Evolutionary conservation across 345 rosid genomes (phyloP).

Genomic region (Heritiera fomes): DNA sequence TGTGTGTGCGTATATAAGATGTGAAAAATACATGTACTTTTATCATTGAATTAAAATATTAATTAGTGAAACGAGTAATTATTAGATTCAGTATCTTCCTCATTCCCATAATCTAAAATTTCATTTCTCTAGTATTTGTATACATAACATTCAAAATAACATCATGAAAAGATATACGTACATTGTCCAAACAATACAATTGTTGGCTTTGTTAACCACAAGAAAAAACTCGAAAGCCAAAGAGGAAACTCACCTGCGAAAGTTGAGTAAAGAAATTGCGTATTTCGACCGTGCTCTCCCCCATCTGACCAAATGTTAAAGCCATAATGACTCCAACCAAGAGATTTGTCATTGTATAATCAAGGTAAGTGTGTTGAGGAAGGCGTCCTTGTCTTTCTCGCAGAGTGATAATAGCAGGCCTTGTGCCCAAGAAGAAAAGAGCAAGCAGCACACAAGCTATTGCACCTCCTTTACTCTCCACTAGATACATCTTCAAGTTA

Average conservation of each 20-base stretch:
- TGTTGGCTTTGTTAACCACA: background rate
- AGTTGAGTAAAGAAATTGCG: constrained; percentile 77
- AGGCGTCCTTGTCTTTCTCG: constrained; percentile 84
- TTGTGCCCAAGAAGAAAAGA: constrained; percentile 72
- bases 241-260: constrained; percentile 45
- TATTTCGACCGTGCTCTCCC: constrained; percentile 33
- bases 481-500: constrained; percentile 47
- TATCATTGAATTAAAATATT: too few relatives aligned
- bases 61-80: too few relatives aligned
- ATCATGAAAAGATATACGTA: background rate
- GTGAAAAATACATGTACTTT: too few relatives aligned
- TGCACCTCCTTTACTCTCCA: constrained; percentile 88
- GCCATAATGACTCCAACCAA: constrained; percentile 77
- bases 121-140: background rate
- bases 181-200: background rate
- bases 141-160: background rate
- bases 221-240: background rate
- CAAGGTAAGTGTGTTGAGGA: constrained; percentile 91
- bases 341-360: constrained; percentile 77
- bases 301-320: constrained; percentile 74
- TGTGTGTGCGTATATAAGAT: too few relatives aligned
- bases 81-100: too few relatives aligned
- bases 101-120: background rate
- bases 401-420: constrained; percentile 82
- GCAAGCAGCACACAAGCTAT: constrained; percentile 78